Conservation (phyloP, 345 rosid genomes). For the Psidium friedrichsthalianum region DNA sequence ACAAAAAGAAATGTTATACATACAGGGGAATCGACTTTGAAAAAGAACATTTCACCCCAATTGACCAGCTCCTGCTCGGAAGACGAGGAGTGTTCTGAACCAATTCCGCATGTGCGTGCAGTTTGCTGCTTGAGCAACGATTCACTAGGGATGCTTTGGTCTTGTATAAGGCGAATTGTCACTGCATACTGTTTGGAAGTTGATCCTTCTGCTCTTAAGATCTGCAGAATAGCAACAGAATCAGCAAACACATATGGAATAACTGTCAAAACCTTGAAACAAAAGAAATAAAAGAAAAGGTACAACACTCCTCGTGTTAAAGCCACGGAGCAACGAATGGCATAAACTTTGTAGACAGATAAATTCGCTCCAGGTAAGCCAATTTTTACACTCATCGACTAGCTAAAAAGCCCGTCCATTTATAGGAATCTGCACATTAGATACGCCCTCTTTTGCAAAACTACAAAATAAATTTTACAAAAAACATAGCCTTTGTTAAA, state of each 20-base stretch:
- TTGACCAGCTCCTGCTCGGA: slow-evolving; percentile 42
- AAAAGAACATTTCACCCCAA: slow-evolving; percentile 92
- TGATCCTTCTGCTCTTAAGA: slow-evolving; percentile 49
- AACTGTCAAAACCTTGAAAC: background rate
- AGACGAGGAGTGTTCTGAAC: slow-evolving; percentile 29
- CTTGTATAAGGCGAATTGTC: slow-evolving; percentile 45
- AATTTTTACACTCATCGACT: background rate
- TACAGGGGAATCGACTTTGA: slow-evolving; percentile 75
- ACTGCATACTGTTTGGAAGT: slow-evolving; percentile 56
- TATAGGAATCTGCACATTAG: background rate
- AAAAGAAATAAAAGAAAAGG: background rate
- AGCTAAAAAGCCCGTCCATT: background rate
- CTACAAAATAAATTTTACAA: background rate
- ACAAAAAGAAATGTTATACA: background rate
- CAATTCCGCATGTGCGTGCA: slow-evolving; percentile 77
- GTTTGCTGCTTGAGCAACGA: slow-evolving; percentile 54
- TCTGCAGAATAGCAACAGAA: slow-evolving; percentile 27
- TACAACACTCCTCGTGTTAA: background rate
- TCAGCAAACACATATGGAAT: background rate
- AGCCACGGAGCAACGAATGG: background rate
- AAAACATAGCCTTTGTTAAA: background rate
- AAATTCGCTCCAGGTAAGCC: background rate
- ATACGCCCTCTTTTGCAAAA: background rate
- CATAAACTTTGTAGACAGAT: background rate
- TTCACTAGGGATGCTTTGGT: slow-evolving; percentile 33